Conservation (phyloP, 257 asterid genomes). For the Primulina tabacum region DNA sequence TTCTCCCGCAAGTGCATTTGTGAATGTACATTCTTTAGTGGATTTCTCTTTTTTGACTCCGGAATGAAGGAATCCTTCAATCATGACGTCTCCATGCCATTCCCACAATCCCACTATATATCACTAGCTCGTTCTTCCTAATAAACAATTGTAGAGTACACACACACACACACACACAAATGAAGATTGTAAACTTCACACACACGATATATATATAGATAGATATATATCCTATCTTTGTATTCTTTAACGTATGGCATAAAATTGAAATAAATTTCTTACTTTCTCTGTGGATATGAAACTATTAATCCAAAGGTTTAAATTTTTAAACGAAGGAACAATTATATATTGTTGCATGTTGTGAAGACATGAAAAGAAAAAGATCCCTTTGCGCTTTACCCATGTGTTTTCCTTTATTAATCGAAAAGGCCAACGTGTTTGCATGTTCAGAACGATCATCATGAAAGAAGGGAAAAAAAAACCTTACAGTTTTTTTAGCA, state of each 20-base stretch:
- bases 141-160: background rate
- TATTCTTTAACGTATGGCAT: background rate
- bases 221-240: too few relatives aligned
- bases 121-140: background rate
- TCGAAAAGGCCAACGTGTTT: conserved; percentile 42
- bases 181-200: too few relatives aligned
- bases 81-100: conserved; percentile 33
- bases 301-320: conserved; percentile 18
- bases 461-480: background rate
- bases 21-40: conserved; percentile 52
- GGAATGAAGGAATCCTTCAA: conserved; percentile 20
- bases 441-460: conserved; percentile 44
- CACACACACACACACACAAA: too few relatives aligned
- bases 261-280: background rate
- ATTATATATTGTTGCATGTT: background rate
- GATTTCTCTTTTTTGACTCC: conserved; percentile 50
- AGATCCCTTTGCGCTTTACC: conserved; percentile 36
- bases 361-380: conserved; percentile 15
- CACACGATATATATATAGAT: too few relatives aligned
- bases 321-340: background rate
- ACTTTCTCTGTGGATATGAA: background rate
- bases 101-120: conserved; percentile 27
- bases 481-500: background rate
- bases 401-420: conserved; percentile 30
- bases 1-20: conserved; percentile 39